Conservation (phyloP, 2,329 filamentous ascomycete genomes). For the Scedosporium minutisporum region DNA sequence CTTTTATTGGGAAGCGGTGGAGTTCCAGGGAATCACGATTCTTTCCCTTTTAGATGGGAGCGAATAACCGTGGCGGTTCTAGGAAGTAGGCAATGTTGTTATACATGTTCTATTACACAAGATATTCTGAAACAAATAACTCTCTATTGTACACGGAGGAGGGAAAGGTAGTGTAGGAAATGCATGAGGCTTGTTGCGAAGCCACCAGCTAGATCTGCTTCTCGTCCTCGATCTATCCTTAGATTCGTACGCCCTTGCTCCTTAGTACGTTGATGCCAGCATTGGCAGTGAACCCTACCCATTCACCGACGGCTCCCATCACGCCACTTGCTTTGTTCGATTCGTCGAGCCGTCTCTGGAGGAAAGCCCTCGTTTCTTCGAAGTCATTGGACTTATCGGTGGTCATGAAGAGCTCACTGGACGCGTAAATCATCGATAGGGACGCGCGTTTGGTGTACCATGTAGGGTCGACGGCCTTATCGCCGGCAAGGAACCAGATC, state of each 20-base stretch:
- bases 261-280: slow-evolving; percentile 73
- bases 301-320: slow-evolving; percentile 58
- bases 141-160: too few species aligned
- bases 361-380: slow-evolving; percentile 67
- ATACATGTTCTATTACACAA: too few species aligned
- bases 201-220: too few species aligned
- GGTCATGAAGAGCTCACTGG: slow-evolving; percentile 87
- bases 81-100: too few species aligned
- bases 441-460: slow-evolving; percentile 69
- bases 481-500: slow-evolving; percentile 80
- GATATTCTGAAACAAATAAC: too few species aligned
- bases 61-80: too few species aligned
- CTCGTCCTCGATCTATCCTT: background rate
- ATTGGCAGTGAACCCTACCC: slow-evolving; percentile 71
- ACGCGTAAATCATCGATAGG: slow-evolving; percentile 52
- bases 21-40: background rate
- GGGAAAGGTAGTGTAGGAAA: too few species aligned
- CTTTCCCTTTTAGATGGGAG: background rate
- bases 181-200: too few species aligned
- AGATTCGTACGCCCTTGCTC: slow-evolving; percentile 75
- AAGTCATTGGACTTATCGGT: slow-evolving; percentile 70
- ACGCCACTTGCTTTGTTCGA: slow-evolving; percentile 51
- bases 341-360: slow-evolving; percentile 67
- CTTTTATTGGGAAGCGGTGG: background rate
- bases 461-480: slow-evolving; percentile 67